Conservation (phyloP, 164 flowering plant genomes). For the Dillenia suffruticosa region DNA sequence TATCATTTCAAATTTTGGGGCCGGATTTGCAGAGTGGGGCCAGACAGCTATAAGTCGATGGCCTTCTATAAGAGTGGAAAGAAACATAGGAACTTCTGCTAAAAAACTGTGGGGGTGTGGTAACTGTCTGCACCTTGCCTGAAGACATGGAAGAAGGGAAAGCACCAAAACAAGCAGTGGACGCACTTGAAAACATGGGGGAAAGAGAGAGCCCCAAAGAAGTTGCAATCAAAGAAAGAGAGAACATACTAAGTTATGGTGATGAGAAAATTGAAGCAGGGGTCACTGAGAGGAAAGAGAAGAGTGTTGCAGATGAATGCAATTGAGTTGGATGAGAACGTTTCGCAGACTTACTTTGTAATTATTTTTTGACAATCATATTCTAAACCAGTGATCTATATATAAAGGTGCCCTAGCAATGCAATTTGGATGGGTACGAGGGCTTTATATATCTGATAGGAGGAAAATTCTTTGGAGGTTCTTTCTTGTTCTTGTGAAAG, state of each 20-base stretch:
- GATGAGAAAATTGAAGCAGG: slow-evolving; percentile 5
- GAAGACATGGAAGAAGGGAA: background rate
- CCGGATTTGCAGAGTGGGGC: slow-evolving; percentile 16
- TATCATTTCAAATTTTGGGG: slow-evolving; percentile 14
- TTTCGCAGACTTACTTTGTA: no score
- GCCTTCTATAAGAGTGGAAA: slow-evolving; percentile 14
- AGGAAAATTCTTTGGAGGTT: no score
- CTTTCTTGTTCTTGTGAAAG: no score
- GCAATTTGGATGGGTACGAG: no score
- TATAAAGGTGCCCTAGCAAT: no score
- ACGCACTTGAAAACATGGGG: background rate
- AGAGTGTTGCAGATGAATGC: background rate
- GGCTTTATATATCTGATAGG: no score
- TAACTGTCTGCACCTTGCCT: slow-evolving; percentile 1
- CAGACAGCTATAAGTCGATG: slow-evolving; percentile 9
- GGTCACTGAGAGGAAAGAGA: no score
- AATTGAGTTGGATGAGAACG: background rate
- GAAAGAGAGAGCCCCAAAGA: background rate
- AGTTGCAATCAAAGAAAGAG: slow-evolving; percentile 1
- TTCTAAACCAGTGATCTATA: no score
- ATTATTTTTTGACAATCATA: no score
- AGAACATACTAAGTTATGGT: background rate
- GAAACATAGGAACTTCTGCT: slow-evolving; percentile 13
- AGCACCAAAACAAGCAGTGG: background rate
- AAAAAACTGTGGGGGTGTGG: slow-evolving; percentile 10